Percentiles rank a stretch among this genome's conserved stretches.
These are phyloP conservation scores for Helianthus annuus DNA, from an alignment of 129 eudicot genomes.

Conservation along the genomic window DNA sequence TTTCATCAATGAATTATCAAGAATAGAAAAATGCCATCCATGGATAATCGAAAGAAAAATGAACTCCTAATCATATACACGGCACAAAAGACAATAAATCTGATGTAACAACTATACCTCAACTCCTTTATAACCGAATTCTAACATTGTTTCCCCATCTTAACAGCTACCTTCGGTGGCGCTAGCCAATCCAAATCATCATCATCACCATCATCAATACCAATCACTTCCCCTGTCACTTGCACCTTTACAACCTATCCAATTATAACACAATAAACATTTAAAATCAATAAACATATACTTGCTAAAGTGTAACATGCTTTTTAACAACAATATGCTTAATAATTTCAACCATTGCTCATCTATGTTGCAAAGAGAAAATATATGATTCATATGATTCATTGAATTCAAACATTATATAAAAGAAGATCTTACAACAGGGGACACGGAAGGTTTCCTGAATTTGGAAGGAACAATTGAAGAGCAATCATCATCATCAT, in stretches of 20 bases:
- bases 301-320: too few species aligned
- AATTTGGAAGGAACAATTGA: slow-evolving; percentile 38
- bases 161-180: slow-evolving; percentile 45
- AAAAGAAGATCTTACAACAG: slow-evolving; percentile 40
- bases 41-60: too few species aligned
- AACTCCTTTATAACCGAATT: slow-evolving; percentile 63
- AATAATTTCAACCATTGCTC: neutral
- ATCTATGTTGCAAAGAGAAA: neutral
- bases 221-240: slow-evolving; percentile 21
- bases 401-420: too few species aligned
- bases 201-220: slow-evolving; percentile 41
- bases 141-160: slow-evolving; percentile 31
- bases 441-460: slow-evolving; percentile 37
- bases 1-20: neutral
- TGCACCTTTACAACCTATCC: slow-evolving; percentile 48
- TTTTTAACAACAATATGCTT: neutral
- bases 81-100: neutral
- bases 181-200: slow-evolving; percentile 79
- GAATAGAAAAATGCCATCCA: too few species aligned
- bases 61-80: too few species aligned
- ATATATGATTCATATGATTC: too few species aligned
- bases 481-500: slow-evolving; percentile 31
- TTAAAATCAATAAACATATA: neutral
- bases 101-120: slow-evolving; percentile 42
- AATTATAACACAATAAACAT: neutral